Evolutionary conservation across 2,329 filamentous ascomycete genomes (phyloP).

Genomic region (Cytospora paraplurivora): DNA sequence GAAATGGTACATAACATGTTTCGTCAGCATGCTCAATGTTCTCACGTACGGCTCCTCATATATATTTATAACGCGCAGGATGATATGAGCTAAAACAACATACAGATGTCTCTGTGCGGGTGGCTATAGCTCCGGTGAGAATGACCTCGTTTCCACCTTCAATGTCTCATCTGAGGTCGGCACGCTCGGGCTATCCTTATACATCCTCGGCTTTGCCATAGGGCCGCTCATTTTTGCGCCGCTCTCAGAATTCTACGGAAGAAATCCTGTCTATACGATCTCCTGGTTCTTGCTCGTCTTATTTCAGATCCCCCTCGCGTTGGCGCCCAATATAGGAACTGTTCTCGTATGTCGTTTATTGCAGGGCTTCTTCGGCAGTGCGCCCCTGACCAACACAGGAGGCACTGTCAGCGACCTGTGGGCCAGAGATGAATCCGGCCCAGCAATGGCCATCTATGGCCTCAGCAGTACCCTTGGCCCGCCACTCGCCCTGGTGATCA

Average conservation of each 20-base stretch:
- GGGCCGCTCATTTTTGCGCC: constrained; percentile 20
- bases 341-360: constrained; percentile 18
- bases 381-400: constrained; percentile 19
- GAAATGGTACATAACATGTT: constrained; percentile 23
- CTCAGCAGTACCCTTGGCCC: constrained; percentile 21
- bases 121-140: constrained; percentile 15
- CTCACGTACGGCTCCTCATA: constrained; percentile 5
- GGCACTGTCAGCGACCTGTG: constrained; percentile 22
- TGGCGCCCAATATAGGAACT: constrained; percentile 19
- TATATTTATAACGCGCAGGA: too few relatives aligned
- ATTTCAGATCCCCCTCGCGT: constrained; percentile 16
- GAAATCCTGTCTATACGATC: constrained; percentile 19
- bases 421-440: constrained; percentile 18
- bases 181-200: constrained; percentile 20
- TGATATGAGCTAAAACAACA: not conserved
- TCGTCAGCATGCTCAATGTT: constrained; percentile 22
- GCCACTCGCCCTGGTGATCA: constrained; percentile 17
- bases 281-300: constrained; percentile 23
- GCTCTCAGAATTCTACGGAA: constrained; percentile 18
- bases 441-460: constrained; percentile 21
- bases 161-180: constrained; percentile 11
- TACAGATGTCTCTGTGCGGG: constrained; percentile 21
- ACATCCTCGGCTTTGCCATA: constrained; percentile 20
- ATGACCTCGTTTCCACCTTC: constrained; percentile 11
- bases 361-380: constrained; percentile 23